These are phyloP conservation scores for Penicillium brevicompactum DNA, from an alignment of 2,329 filamentous ascomycete species.

Conservation along the genomic window DNA sequence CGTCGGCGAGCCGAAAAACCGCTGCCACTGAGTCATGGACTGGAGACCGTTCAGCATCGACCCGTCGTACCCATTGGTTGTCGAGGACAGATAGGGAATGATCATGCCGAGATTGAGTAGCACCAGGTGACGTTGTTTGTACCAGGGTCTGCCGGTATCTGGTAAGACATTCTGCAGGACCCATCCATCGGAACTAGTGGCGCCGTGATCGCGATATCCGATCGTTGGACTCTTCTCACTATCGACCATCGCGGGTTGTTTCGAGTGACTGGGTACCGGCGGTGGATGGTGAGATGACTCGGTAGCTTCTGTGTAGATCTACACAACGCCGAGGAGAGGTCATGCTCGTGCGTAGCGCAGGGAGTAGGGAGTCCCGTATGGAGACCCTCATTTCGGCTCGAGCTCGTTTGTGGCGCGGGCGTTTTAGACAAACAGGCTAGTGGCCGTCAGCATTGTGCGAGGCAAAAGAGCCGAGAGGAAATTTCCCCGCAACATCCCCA, in stretches of 20 bases:
- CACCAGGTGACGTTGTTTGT: slow-evolving; percentile 7
- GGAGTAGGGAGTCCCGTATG: neutral
- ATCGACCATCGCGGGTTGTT: neutral
- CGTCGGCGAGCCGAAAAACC: slow-evolving; percentile 3
- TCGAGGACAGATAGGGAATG: slow-evolving; percentile 9
- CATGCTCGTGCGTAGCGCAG: neutral
- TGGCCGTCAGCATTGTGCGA: neutral
- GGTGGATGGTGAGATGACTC: too few relatives aligned
- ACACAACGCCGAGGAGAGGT: neutral
- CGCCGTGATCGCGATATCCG: neutral
- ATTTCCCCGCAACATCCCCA: slow-evolving; percentile 4
- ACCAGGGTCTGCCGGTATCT: slow-evolving; percentile 8
- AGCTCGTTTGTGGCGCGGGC: neutral
- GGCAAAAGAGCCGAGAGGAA: neutral
- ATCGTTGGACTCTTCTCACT: neutral
- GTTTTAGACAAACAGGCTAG: neutral
- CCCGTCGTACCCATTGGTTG: slow-evolving; percentile 11
- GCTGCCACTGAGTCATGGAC: slow-evolving; percentile 9
- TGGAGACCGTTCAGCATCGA: slow-evolving; percentile 12
- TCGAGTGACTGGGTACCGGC: neutral
- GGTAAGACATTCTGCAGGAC: slow-evolving; percentile 5
- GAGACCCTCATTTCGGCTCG: neutral
- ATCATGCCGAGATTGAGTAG: slow-evolving; percentile 10
- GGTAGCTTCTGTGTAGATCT: neutral
- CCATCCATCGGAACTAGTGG: slow-evolving; percentile 2